Conservation (phyloP, 352 stramenopile species). For the Peronosclerospora sorghi region DNA sequence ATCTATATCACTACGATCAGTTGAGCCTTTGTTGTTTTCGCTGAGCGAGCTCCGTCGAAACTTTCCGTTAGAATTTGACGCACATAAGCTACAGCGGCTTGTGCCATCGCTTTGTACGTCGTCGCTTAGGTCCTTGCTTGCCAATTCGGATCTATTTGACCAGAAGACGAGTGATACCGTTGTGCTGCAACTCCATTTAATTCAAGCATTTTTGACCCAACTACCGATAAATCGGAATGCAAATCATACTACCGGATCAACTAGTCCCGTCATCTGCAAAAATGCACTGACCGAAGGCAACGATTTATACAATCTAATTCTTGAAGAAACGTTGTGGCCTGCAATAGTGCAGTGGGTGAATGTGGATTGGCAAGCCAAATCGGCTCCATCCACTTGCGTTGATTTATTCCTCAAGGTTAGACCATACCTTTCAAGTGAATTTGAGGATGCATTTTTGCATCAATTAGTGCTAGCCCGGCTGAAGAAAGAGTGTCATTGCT, state of each 20-base stretch:
- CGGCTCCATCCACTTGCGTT: constrained; percentile 25
- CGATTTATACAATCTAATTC: constrained; percentile 67
- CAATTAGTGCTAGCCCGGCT: constrained; percentile 59
- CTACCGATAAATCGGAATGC: constrained; percentile 9
- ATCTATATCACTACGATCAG: constrained; percentile 23
- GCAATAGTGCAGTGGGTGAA: constrained; percentile 55
- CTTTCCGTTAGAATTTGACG: constrained; percentile 62
- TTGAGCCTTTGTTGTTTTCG: constrained; percentile 31
- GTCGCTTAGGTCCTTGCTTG: constrained; percentile 38
- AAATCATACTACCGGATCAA: constrained; percentile 1
- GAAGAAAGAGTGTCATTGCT: constrained; percentile 57
- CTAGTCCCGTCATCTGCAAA: constrained; percentile 48
- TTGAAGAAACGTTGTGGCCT: constrained; percentile 70
- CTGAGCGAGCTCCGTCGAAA: constrained; percentile 31
- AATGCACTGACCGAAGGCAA: constrained; percentile 42
- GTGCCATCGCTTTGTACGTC: constrained; percentile 58
- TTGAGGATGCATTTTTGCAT: constrained; percentile 41
- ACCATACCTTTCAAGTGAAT: constrained; percentile 37
- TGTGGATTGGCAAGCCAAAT: constrained; percentile 45
- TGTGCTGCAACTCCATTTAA: constrained; percentile 36
- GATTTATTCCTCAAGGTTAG: constrained; percentile 36
- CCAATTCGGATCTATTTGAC: constrained; percentile 30
- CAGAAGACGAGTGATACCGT: constrained; percentile 12
- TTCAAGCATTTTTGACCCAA: constrained; percentile 57
- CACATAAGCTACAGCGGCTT: constrained; percentile 59